Base-by-base conservation (phyloP, 768 basidiomycete genomes). In the Mycena amicta region DNA sequence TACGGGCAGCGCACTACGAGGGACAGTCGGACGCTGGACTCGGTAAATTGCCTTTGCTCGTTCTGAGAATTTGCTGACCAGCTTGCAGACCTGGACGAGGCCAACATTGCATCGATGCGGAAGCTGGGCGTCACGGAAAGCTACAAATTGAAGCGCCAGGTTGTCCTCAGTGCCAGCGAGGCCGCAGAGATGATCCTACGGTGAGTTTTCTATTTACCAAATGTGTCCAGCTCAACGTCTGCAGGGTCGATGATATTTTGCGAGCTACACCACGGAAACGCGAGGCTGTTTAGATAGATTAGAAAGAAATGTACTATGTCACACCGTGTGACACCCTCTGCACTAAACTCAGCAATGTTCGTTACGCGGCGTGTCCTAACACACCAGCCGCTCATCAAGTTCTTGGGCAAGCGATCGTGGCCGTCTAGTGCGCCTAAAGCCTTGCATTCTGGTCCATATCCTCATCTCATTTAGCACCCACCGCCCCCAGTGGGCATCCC, bases 101-200 rank as follows among this genome's bases (percentile, higher is more conserved):
- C 93, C 2, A 74, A 77, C 1, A 88, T 99, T 55, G 94, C 83
- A 0, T 95, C 93, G 5, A 98, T 99, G 97, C 80, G 74, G 65
- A 74, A 85, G 49, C 78, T 96, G 12, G 97, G 97, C 29, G 76
- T 99, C 33, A 98, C 95, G 0, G 96, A 99, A 77, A 95, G 92
- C 66, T 99, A 93, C 77, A 98, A 98, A 79, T 80, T 99, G 63
- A 99, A 99, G 78, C 81, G 89, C 39, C 95, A 98, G 74, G 95
- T 98, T 1, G 89, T 99, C 3, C 75, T 92, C 47, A 96, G 93
- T 68, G 95, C 97, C 1, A 93, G 88, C 56, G 97, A 99, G 71
- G 97, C 95, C 18, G 90, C 93, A 2, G 97, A 98, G 80, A 98
- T 98, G 96, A 98, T 99, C 65, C 84, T 99, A 62, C 84, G 96